phyloP scores from a whole-genome alignment of 495 filamentous ascomycete species.

The Aspergillus sclerotiicarbonarius region DNA sequence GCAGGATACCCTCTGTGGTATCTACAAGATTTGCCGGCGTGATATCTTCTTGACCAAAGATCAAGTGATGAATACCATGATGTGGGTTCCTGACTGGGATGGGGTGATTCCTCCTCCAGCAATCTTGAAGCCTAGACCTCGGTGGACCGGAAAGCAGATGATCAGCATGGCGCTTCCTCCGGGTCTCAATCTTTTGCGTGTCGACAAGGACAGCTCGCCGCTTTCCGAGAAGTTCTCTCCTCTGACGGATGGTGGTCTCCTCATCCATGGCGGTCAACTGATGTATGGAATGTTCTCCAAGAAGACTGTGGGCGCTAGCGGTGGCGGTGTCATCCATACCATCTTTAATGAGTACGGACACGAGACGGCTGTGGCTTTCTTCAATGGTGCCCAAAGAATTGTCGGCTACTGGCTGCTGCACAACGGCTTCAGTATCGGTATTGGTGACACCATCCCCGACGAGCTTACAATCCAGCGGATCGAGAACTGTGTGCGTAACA shows the following conservation, averaged over 20 bases:
- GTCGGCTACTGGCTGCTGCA: conserved; percentile 98
- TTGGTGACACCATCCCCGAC: conserved; percentile 97
- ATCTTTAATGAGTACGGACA: conserved; percentile 93
- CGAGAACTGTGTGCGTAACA: conserved; percentile 67
- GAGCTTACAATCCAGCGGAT: conserved; percentile 76
- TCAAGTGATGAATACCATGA: conserved; percentile 88
- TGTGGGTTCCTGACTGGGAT: conserved; percentile 98
- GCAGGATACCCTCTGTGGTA: conserved; percentile 92
- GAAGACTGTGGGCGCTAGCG: conserved; percentile 86
- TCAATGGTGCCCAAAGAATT: conserved; percentile 90
- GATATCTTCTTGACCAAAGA: conserved; percentile 89
- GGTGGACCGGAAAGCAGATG: conserved; percentile 99
- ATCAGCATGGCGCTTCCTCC: conserved; percentile 87
- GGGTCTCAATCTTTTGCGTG: conserved; percentile 75
- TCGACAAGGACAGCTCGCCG: conserved; percentile 52
- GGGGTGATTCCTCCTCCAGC: conserved; percentile 88
- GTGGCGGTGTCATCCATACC: conserved; percentile 87
- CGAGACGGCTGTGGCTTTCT: conserved; percentile 84
- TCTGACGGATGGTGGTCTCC: conserved; percentile 72
- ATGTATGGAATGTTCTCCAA: conserved; percentile 88
- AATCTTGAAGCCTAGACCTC: conserved; percentile 83
- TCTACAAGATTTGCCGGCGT: conserved; percentile 92
- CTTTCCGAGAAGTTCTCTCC: conserved; percentile 58
- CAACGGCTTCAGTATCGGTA: conserved; percentile 96
- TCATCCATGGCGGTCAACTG: conserved; percentile 83